Conservation (phyloP, 148 eudicot genomes). For the Amaranthus cruentus region DNA sequence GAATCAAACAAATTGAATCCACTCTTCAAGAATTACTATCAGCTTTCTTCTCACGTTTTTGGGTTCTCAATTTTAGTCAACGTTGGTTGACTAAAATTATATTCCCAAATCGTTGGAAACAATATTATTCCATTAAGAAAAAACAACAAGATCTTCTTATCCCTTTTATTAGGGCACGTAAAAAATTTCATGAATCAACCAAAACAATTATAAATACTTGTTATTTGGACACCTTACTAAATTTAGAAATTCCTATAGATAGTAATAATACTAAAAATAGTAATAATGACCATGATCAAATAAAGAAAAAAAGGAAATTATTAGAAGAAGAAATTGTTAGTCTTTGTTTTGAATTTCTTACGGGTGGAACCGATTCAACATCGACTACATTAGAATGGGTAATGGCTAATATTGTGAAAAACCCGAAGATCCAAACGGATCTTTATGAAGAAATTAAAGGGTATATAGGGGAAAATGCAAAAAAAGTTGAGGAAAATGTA, state of each 20-base stretch:
- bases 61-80: constrained; percentile 13
- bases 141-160: constrained; percentile 30
- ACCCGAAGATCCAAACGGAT: constrained; percentile 38
- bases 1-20: constrained; percentile 14
- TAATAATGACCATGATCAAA: not conserved
- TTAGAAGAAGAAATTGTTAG: constrained; percentile 31
- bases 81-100: constrained; percentile 16
- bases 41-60: constrained; percentile 7
- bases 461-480: constrained; percentile 24
- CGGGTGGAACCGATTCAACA: constrained; percentile 68
- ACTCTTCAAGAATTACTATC: constrained; percentile 5
- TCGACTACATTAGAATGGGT: constrained; percentile 62
- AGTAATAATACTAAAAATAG: constrained; percentile 2
- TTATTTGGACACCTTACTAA: constrained; percentile 48
- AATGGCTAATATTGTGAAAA: constrained; percentile 65
- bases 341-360: constrained; percentile 48
- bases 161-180: constrained; percentile 46
- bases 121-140: not conserved
- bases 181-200: not conserved
- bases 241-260: constrained; percentile 42
- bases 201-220: constrained; percentile 20
- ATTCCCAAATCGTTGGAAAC: constrained; percentile 20
- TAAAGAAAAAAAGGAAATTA: constrained; percentile 19
- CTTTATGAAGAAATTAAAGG: constrained; percentile 44
- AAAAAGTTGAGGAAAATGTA: constrained; percentile 37